A percentile compares a stretch with the other conserved stretches of the same genome.
phyloP scores from a whole-genome alignment of 2,329 filamentous ascomycete species.

The Penicillium vulpinum region DNA sequence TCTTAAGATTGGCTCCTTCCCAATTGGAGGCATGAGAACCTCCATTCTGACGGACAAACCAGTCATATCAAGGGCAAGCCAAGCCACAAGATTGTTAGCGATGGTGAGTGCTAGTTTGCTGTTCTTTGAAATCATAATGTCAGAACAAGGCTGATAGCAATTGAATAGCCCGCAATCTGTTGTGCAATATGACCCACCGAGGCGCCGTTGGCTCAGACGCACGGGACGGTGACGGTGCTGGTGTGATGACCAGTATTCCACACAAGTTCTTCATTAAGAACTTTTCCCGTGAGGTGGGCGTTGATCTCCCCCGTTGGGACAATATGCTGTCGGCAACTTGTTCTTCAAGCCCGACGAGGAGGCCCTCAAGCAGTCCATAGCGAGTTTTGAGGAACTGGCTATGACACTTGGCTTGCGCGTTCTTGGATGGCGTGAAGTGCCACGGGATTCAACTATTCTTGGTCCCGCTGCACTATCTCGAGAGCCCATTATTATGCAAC shows the following conservation, averaged over 20 bases:
- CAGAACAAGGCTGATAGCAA: not conserved
- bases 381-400: conserved; percentile 91
- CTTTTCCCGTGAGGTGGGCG: conserved; percentile 86
- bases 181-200: conserved; percentile 99
- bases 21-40: not conserved
- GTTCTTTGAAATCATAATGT: not conserved
- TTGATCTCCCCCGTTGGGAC: conserved; percentile 80
- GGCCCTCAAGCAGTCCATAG: conserved; percentile 84
- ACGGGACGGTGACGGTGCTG: conserved; percentile 95
- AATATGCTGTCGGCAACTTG: conserved; percentile 95
- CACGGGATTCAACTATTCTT: conserved; percentile 87
- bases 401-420: conserved; percentile 84
- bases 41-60: conserved; percentile 12
- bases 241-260: conserved; percentile 99
- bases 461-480: conserved; percentile 90
- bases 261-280: conserved; percentile 99
- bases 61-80: conserved; percentile 96
- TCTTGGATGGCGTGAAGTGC: conserved; percentile 93
- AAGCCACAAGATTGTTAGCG: conserved; percentile 97
- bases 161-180: conserved; percentile 73
- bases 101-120: conserved; percentile 65
- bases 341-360: conserved; percentile 98
- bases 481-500: conserved; percentile 93
- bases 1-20: not conserved
- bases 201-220: conserved; percentile 97